phyloP scores from a whole-genome alignment of 163 green algal species.

The Coccomyxa subellipsoidea region DNA sequence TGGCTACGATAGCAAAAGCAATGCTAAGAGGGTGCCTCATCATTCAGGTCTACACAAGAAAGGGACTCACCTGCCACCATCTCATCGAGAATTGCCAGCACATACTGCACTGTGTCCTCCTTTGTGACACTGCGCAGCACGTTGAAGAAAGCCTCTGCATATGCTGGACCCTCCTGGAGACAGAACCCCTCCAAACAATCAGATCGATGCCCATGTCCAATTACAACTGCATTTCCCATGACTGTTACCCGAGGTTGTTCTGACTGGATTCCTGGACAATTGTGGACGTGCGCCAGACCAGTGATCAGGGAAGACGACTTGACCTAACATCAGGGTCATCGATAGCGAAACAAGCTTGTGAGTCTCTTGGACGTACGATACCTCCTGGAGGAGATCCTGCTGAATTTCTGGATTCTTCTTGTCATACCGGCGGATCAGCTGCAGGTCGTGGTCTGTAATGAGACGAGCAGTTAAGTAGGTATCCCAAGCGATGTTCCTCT shows the following conservation, averaged over 20 bases:
- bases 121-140: slow-evolving; percentile 92
- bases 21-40: too few relatives aligned
- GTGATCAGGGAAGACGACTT: not conserved
- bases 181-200: too few relatives aligned
- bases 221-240: too few relatives aligned
- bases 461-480: slow-evolving; percentile 86
- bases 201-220: too few relatives aligned
- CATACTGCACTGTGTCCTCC: slow-evolving; percentile 95
- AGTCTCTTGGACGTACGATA: slow-evolving; percentile 11
- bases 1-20: too few relatives aligned
- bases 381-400: slow-evolving; percentile 75
- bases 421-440: slow-evolving; percentile 86
- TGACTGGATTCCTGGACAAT: not conserved
- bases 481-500: slow-evolving; percentile 47
- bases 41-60: not conserved
- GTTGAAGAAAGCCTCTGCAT: slow-evolving; percentile 84
- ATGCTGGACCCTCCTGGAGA: slow-evolving; percentile 72
- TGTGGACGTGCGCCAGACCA: not conserved
- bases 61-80: slow-evolving; percentile 59
- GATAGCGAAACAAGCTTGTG: not conserved
- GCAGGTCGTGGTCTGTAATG: slow-evolving; percentile 78
- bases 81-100: slow-evolving; percentile 90
- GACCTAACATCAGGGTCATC: not conserved
- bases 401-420: slow-evolving; percentile 72
- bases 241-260: too few relatives aligned